These are phyloP conservation scores for Edaphochlamys debaryana DNA, from an alignment of 139 green algal species.

Conservation along the genomic window DNA sequence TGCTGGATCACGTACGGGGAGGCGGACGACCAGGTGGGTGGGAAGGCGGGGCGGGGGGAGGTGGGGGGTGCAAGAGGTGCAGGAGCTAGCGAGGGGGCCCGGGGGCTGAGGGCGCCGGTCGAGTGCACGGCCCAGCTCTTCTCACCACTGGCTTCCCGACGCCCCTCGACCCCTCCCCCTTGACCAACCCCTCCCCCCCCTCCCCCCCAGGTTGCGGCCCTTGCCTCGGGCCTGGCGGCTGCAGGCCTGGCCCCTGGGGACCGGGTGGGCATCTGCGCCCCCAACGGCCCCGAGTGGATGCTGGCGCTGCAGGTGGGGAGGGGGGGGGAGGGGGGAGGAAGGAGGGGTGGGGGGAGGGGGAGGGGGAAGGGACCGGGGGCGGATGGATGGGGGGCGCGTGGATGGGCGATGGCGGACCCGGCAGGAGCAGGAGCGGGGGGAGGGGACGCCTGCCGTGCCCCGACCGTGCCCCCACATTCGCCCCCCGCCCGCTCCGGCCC, in stretches of 20 bases:
- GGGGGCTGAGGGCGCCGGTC: not conserved
- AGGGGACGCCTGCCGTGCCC: too few species aligned
- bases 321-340: not conserved
- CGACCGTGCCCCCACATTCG: too few species aligned
- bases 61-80: too few species aligned
- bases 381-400: not conserved
- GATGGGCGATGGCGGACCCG: too few species aligned
- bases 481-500: not conserved
- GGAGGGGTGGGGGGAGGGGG: not conserved
- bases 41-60: not conserved
- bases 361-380: not conserved
- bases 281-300: constrained; percentile 76
- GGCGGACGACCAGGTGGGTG: constrained; percentile 11
- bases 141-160: too few species aligned
- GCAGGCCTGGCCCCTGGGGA: constrained; percentile 40
- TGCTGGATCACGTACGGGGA: constrained; percentile 41
- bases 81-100: too few species aligned
- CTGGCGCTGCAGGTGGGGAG: constrained; percentile 64
- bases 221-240: constrained; percentile 36
- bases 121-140: not conserved
- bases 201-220: constrained; percentile 3
- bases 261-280: constrained; percentile 52
- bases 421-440: too few species aligned
- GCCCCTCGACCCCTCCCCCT: not conserved
- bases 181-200: not conserved